These are phyloP conservation scores for Populus hybrid DNA, from an alignment of 441 rosid genomes.

Conservation along the genomic window DNA sequence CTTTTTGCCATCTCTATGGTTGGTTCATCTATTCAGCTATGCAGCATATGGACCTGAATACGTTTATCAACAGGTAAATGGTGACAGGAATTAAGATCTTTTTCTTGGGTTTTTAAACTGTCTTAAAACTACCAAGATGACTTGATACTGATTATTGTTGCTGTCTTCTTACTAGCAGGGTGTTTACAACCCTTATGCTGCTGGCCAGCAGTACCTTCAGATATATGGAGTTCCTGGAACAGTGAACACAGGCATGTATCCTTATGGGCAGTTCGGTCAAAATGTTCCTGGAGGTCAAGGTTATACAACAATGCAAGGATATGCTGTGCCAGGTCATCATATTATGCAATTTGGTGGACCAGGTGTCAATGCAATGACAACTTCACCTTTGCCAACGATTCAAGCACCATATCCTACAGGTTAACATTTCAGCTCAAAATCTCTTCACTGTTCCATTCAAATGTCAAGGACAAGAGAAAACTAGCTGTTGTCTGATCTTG, in stretches of 20 bases:
- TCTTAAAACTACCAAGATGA: slow-evolving; percentile 12
- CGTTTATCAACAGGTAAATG: slow-evolving; percentile 67
- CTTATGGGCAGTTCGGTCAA: slow-evolving; percentile 69
- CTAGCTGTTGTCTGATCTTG: neutral
- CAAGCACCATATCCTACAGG: slow-evolving; percentile 82
- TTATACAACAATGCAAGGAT: slow-evolving; percentile 68
- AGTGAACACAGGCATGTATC: slow-evolving; percentile 61
- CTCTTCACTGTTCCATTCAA: neutral
- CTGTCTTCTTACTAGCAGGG: slow-evolving; percentile 46
- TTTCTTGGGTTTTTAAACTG: slow-evolving; percentile 4
- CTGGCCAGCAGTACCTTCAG: slow-evolving; percentile 85
- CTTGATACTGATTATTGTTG: slow-evolving; percentile 9
- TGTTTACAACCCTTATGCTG: slow-evolving; percentile 65
- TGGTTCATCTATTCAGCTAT: slow-evolving; percentile 46
- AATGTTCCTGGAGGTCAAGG: slow-evolving; percentile 62
- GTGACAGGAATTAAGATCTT: neutral
- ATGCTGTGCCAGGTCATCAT: slow-evolving; percentile 75
- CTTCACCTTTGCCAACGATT: slow-evolving; percentile 60
- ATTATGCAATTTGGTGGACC: slow-evolving; percentile 69
- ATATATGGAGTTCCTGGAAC: slow-evolving; percentile 74
- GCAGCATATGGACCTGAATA: slow-evolving; percentile 74
- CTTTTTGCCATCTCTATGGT: slow-evolving; percentile 2
- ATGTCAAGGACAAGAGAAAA: neutral
- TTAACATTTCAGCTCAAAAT: slow-evolving; percentile 11
- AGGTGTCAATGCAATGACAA: slow-evolving; percentile 51